Evolutionary conservation across 2,329 filamentous ascomycete genomes (phyloP), one percentile per base, ranked within the genome.

Genomic region (Phyllosticta citriasiana): DNA sequence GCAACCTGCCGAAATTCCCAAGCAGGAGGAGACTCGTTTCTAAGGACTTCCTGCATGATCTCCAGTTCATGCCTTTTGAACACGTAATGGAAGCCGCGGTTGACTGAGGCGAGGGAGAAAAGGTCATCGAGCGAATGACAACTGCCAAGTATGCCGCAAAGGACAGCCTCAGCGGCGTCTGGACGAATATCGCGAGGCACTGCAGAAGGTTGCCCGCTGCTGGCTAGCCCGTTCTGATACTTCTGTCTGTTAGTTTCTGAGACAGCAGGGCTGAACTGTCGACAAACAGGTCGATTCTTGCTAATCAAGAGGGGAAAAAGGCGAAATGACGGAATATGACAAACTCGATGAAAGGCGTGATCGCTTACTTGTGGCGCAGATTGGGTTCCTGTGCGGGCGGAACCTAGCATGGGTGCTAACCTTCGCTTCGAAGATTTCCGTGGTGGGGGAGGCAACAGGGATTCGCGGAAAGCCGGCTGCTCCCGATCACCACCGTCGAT

Each of bases 1-100:
- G 78, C 80, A 70, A 83, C 81, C 65, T 86, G 81, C 14, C 82
- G 79, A 56, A 83, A 73, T 65, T 86, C 84, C 81, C 81, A 85
- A 0, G 82, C 82, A 1, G 84, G 76, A 5, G 82, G 77, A 1
- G 82, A 85, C 73, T 80, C 78, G 55, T 78, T 80, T 57, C 74
- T 77, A 3, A 83, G 68, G 0, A 81, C 76, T 5, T 71, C 72
- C 57, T 80, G 80, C 60, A 85, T 78, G 2, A 85, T 72, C 0
- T 74, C 68, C 55, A 85, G 72, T 65, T 85, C 82, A 65, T 84
- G 76, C 22, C 76, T 72, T 67, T 84, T 84, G 71, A 82, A 86
- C 0, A 83, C 77, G 3, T 74, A 74, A 66, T 84, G 84, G 70
- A 85, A 84, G 22, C 79, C 79, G 55, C 75, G 77, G 67, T 81